Conservation (phyloP, 345 rosid species). For the Gossypium thurberi region DNA sequence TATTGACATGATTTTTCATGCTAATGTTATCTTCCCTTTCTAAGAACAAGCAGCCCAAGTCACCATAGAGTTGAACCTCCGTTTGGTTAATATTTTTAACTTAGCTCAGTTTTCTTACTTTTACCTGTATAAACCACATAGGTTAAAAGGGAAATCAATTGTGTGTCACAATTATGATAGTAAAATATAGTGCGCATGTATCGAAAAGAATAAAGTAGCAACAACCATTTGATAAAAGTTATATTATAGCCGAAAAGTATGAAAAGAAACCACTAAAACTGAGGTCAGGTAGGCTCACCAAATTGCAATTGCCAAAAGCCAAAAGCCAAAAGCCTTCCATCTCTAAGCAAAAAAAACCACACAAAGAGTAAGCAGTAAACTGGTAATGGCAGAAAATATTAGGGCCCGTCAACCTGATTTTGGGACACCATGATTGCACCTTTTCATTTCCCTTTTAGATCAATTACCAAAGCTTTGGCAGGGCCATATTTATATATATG, state of each 20-base stretch:
- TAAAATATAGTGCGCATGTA: not conserved
- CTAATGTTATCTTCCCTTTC: not conserved
- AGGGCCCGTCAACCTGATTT: slow-evolving; percentile 11
- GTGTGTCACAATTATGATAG: no score
- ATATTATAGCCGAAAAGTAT: slow-evolving; percentile 2
- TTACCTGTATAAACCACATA: not conserved
- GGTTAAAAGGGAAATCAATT: no score
- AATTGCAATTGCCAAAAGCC: not conserved
- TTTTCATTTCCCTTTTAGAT: slow-evolving; percentile 15
- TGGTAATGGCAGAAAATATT: not conserved
- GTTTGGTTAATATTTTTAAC: not conserved
- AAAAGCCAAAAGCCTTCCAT: not conserved
- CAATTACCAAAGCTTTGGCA: slow-evolving; percentile 30
- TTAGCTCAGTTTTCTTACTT: not conserved
- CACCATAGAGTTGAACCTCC: not conserved
- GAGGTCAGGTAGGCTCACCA: not conserved
- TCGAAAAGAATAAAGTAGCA: not conserved
- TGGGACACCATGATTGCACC: slow-evolving; percentile 17
- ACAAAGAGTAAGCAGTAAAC: not conserved
- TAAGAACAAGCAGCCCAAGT: not conserved
- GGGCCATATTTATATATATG: no score
- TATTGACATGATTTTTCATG: slow-evolving; percentile 1
- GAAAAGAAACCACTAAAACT: not conserved
- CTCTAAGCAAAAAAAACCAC: no score
- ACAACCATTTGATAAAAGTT: not conserved